phyloP scores from a whole-genome alignment of 2,329 filamentous ascomycete species.

The Nigrograna mackinnonii region DNA sequence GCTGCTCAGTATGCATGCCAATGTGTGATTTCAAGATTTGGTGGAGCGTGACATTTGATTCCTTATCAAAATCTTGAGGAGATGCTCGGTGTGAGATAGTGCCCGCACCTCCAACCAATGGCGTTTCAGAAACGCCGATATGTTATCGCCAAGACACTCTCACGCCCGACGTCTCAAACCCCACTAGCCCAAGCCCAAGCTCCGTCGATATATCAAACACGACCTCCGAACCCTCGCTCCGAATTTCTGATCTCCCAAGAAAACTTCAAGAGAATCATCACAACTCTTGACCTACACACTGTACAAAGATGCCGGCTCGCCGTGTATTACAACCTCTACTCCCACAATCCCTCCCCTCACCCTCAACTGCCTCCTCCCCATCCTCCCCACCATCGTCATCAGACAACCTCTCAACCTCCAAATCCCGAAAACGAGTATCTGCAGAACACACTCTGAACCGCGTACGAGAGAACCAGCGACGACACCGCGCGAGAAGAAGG shows the following conservation, averaged over 20 bases:
- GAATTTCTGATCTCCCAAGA: not conserved
- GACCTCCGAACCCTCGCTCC: not conserved
- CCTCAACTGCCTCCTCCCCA: not conserved
- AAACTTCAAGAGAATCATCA: not conserved
- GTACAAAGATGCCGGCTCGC: no score
- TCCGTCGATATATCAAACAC: not conserved
- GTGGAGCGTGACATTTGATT: no score
- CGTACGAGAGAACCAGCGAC: slow-evolving; percentile 57
- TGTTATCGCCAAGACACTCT: slow-evolving; percentile 10
- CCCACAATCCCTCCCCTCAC: not conserved
- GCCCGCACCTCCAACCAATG: no score
- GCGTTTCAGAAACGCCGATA: no score
- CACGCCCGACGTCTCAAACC: slow-evolving; percentile 2
- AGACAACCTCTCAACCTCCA: not conserved
- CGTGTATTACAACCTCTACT: not conserved
- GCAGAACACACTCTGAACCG: slow-evolving; percentile 43
- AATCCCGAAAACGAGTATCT: slow-evolving; percentile 25
- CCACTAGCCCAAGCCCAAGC: not conserved
- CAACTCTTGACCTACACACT: not conserved
- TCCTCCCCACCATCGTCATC: slow-evolving; percentile 3
- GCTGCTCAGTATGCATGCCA: no score
- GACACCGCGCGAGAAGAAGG: slow-evolving; percentile 51
- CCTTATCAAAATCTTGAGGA: no score
- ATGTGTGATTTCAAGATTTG: no score
- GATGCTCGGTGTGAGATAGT: no score